These are phyloP conservation scores for Capsella rubella DNA, from an alignment of 441 rosid species.

Conservation along the genomic window DNA sequence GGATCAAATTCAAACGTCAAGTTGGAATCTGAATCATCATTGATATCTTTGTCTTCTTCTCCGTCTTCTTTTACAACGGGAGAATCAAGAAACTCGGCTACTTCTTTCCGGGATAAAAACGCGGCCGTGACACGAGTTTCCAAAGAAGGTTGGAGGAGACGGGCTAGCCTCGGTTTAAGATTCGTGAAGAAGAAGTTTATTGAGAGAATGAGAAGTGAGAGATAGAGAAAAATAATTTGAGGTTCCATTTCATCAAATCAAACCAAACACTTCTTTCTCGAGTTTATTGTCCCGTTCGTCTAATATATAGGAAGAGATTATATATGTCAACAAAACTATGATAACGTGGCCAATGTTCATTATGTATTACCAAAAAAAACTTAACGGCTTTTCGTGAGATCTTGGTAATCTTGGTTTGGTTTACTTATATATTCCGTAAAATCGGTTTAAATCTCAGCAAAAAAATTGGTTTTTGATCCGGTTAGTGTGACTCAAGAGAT, in stretches of 20 bases:
- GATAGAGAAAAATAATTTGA: slow-evolving; percentile 42
- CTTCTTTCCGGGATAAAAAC: slow-evolving; percentile 42
- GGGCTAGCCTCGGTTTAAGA: slow-evolving; percentile 33
- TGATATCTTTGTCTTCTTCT: slow-evolving; percentile 42
- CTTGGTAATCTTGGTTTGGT: slow-evolving; percentile 20
- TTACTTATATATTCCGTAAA: background rate
- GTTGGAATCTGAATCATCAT: background rate
- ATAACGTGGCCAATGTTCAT: slow-evolving; percentile 2
- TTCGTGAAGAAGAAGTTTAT: slow-evolving; percentile 29
- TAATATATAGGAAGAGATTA: slow-evolving; percentile 20
- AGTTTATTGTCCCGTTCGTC: slow-evolving; percentile 11
- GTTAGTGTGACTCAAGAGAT: background rate
- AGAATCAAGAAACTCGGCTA: slow-evolving; percentile 41
- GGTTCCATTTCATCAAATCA: slow-evolving; percentile 35
- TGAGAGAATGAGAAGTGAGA: slow-evolving; percentile 36
- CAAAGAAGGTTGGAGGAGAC: slow-evolving; percentile 36
- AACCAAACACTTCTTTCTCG: slow-evolving; percentile 26
- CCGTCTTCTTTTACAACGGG: background rate
- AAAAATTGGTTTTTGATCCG: background rate
- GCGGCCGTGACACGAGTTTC: slow-evolving; percentile 32
- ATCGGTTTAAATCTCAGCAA: background rate
- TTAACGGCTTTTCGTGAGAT: slow-evolving; percentile 1
- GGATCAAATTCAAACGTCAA: slow-evolving; percentile 61
- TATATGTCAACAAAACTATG: background rate
- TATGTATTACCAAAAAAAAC: background rate